These are phyloP conservation scores for Chlorella variabilis DNA, from an alignment of 163 green algal species.

Conservation along the genomic window DNA sequence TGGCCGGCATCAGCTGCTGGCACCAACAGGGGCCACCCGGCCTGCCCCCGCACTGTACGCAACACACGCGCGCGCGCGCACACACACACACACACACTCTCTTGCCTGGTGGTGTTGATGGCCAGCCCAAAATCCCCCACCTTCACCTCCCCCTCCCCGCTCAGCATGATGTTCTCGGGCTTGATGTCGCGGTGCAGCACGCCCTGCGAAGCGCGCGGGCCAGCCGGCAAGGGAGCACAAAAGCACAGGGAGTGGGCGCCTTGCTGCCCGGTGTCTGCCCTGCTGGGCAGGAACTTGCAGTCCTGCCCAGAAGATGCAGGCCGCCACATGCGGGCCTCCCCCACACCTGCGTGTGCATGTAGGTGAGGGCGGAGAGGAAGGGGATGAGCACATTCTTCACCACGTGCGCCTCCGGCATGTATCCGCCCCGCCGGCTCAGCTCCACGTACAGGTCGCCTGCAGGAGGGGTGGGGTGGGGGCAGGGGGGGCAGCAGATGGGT, in stretches of 20 bases:
- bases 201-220: constrained; percentile 33
- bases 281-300: too few species aligned
- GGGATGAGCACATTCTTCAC: constrained; percentile 41
- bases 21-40: too few species aligned
- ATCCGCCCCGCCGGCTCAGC: constrained; percentile 50
- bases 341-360: constrained; percentile 55
- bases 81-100: too few species aligned
- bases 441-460: constrained; percentile 60
- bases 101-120: constrained; percentile 48
- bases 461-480: too few species aligned
- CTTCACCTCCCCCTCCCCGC: constrained; percentile 32
- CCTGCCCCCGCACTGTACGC: too few species aligned
- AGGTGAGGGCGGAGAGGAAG: constrained; percentile 49
- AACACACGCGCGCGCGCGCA: too few species aligned
- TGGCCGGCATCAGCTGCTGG: too few species aligned
- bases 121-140: constrained; percentile 66
- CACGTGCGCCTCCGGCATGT: constrained; percentile 52
- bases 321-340: too few species aligned
- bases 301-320: too few species aligned
- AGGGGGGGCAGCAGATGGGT: not conserved
- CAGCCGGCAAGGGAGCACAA: too few species aligned
- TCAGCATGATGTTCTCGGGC: constrained; percentile 70
- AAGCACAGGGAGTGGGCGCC: too few species aligned
- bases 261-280: too few species aligned
- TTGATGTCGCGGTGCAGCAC: constrained; percentile 76